Evolutionary conservation across 331 rosid genomes (phyloP), one percentile per base, ranked within the genome.

Genomic region (Dryas integrifolia): DNA sequence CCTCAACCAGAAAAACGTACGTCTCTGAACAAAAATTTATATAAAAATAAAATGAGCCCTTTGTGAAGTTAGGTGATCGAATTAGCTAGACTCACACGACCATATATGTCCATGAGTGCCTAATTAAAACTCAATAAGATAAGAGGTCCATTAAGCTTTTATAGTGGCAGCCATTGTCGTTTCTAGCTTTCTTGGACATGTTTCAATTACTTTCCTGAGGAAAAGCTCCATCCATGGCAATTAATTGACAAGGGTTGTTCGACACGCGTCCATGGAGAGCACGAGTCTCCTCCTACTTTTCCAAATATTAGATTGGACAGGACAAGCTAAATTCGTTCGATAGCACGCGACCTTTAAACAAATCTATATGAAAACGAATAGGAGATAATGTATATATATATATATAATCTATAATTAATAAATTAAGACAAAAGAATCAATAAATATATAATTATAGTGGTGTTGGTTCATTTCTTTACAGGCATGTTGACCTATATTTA

Each of bases 81-180:
- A 61, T 52, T 30, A 45, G 75, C 24, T 21, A 59, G 58, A 60
- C 51, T 40, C 6, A 5, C 47, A 44, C 6, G 6, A 5, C 47
- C 9, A 44, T 5, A 0, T 44, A 44, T 5, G 47, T 44, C 65
- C 5, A 47, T 48, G 59, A 62, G 76, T 69, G 72, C 71, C 50
- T 45, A 60, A 59, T 30, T 30, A 30, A 58, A 50, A 16, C 21
- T 69, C 53, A 75, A 41, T 80, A 65, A 55, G 80, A 80, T 75
- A 70, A 75, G 70, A 80, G 21, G 26, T 57, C 59, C 77, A 75
- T 57, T 69, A 65, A 46, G 53, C 18, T 0, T 18, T n/a, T 55
- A 46, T 56, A 64, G 84, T 80, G 84, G 84, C 66, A 80, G 77
- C 80, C 73, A 73, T 68, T 75, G 84, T 75, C 74, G 18, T 71